Evolutionary conservation across 2,329 filamentous ascomycete species (phyloP).

Genomic region (Paecilomyces niveus): DNA sequence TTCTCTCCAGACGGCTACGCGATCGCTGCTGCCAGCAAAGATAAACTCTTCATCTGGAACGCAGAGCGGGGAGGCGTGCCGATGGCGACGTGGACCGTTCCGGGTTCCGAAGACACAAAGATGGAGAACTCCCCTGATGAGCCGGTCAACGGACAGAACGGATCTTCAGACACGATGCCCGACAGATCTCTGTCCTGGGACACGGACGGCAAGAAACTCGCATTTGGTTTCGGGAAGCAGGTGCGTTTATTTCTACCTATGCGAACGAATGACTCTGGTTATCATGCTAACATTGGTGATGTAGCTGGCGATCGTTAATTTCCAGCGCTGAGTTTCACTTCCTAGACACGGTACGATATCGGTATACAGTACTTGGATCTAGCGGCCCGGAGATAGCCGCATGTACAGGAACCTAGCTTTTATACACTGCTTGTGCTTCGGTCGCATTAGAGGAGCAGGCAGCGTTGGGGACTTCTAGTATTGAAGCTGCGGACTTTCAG

Average conservation of each 20-base stretch:
- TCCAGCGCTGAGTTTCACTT: constrained; percentile 1
- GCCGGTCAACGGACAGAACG: constrained; percentile 30
- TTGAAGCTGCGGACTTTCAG: not conserved
- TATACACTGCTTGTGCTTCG: not conserved
- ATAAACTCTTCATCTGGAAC: constrained; percentile 41
- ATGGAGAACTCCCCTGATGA: constrained; percentile 24
- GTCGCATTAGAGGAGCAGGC: not conserved
- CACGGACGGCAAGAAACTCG: constrained; percentile 46
- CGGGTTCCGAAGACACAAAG: constrained; percentile 23
- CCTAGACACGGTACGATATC: not conserved
- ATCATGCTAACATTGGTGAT: constrained; percentile 1
- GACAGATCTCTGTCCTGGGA: constrained; percentile 46
- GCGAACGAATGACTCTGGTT: not conserved
- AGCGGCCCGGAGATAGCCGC: not conserved
- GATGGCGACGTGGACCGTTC: constrained; percentile 33
- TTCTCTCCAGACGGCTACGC: constrained; percentile 44
- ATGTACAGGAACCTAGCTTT: not conserved
- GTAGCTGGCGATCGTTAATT: constrained; percentile 32
- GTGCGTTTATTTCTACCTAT: constrained; percentile 23
- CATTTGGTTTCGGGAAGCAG: constrained; percentile 43
- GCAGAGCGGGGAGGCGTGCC: constrained; percentile 36
- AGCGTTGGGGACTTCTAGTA: not conserved
- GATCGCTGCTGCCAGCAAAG: constrained; percentile 37
- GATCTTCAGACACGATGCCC: constrained; percentile 14
- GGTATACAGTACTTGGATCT: not conserved